A percentile compares a stretch with the other conserved stretches of the same genome.
Evolutionary conservation across 163 green algal genomes (phyloP).

Genomic region (Prototheca cutis): DNA sequence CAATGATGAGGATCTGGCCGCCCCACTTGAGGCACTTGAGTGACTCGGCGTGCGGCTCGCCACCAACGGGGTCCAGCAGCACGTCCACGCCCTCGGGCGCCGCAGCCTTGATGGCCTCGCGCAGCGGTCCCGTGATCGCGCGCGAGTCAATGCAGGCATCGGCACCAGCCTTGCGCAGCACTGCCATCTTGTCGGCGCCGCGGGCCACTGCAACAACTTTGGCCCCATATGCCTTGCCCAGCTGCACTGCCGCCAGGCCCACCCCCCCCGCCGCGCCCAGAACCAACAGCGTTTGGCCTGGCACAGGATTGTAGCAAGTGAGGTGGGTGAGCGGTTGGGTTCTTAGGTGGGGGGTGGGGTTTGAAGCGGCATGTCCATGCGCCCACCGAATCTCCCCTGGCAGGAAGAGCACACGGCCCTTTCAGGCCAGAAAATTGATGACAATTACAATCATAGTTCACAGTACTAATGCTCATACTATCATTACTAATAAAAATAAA

Average conservation of each 20-base stretch:
- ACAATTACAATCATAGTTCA: too few relatives aligned
- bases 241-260: conserved; percentile 72
- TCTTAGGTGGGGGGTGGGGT: too few relatives aligned
- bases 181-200: conserved; percentile 44
- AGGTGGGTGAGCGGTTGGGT: too few relatives aligned
- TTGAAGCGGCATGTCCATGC: too few relatives aligned
- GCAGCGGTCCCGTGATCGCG: conserved; percentile 1
- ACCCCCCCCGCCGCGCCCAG: conserved; percentile 75
- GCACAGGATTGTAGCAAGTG: too few relatives aligned
- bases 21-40: conserved; percentile 64
- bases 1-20: conserved; percentile 71
- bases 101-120: not conserved
- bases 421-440: too few relatives aligned
- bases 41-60: conserved; percentile 39
- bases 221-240: conserved; percentile 45
- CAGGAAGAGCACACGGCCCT: too few relatives aligned
- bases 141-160: conserved; percentile 60
- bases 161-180: conserved; percentile 43
- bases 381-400: too few relatives aligned
- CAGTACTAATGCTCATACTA: too few relatives aligned
- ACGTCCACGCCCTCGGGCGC: conserved; percentile 48
- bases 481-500: too few relatives aligned
- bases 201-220: conserved; percentile 55
- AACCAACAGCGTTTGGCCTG: conserved; percentile 69
- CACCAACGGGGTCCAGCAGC: conserved; percentile 75